phyloP scores from a whole-genome alignment of 768 basidiomycete genomes.

The Pleurotus giganteus region DNA sequence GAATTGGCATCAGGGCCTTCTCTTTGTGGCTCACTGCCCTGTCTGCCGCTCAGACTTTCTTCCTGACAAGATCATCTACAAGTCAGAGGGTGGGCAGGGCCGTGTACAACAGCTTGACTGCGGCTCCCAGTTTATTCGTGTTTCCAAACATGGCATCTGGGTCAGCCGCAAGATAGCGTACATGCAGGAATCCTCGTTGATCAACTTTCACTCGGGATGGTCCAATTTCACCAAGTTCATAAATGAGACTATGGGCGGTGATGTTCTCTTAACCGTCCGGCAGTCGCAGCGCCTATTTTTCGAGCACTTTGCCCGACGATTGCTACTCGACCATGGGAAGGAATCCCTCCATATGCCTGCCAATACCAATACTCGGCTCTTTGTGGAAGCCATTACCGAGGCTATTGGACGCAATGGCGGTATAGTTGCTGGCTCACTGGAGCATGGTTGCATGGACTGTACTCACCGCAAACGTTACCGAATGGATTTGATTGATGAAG shows the following conservation, averaged over 20 bases:
- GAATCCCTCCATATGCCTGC: constrained; percentile 13
- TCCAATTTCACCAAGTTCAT: constrained; percentile 26
- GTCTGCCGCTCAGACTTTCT: constrained; percentile 19
- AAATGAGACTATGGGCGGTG: constrained; percentile 15
- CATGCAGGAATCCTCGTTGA: constrained; percentile 22
- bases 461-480: constrained; percentile 22
- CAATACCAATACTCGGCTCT: constrained; percentile 13
- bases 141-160: constrained; percentile 26
- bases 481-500: constrained; percentile 13
- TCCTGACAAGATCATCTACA: constrained; percentile 17
- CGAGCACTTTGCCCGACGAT: constrained; percentile 22
- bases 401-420: constrained; percentile 18
- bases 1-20: not conserved
- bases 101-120: constrained; percentile 14
- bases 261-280: constrained; percentile 16
- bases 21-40: constrained; percentile 10
- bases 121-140: constrained; percentile 18
- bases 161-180: constrained; percentile 20
- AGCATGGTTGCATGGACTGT: constrained; percentile 17
- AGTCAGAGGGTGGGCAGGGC: not conserved
- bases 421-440: constrained; percentile 8
- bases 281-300: constrained; percentile 25
- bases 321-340: constrained; percentile 18
- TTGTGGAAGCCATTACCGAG: constrained; percentile 12
- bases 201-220: constrained; percentile 25